These are phyloP conservation scores for Lasiodiplodia gonubiensis DNA, from an alignment of 2,329 filamentous ascomycete genomes.

Conservation along the genomic window DNA sequence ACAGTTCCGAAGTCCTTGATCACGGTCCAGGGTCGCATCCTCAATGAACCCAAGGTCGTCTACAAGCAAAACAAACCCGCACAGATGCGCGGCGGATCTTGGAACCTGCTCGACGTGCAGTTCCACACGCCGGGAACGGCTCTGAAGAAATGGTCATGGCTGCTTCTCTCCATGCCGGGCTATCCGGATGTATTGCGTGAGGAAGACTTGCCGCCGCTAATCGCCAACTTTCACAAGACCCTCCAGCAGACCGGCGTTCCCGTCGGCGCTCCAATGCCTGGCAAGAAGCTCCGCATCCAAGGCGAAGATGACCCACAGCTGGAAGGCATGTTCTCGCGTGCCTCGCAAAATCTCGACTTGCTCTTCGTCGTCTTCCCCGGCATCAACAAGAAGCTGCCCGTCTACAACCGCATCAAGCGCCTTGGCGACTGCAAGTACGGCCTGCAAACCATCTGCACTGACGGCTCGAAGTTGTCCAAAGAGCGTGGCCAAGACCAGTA, in stretches of 20 bases:
- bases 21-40: conserved; percentile 73
- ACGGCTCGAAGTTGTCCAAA: conserved; percentile 45
- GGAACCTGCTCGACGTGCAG: conserved; percentile 65
- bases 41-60: conserved; percentile 63
- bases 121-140: conserved; percentile 2
- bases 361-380: conserved; percentile 41
- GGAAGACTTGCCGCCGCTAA: neutral
- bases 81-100: conserved; percentile 60
- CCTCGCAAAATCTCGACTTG: conserved; percentile 60
- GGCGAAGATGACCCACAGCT: conserved; percentile 42
- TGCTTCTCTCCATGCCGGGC: conserved; percentile 15
- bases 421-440: conserved; percentile 34
- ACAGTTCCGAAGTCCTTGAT: conserved; percentile 66
- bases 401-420: conserved; percentile 40
- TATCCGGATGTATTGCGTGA: neutral
- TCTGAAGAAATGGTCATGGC: conserved; percentile 17
- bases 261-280: conserved; percentile 71
- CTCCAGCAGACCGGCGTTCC: conserved; percentile 71
- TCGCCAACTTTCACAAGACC: conserved; percentile 63
- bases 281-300: conserved; percentile 56
- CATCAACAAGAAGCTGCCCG: conserved; percentile 34
- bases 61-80: conserved; percentile 56
- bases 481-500: conserved; percentile 43
- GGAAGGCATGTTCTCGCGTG: conserved; percentile 64
- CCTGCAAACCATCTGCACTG: conserved; percentile 35